These are phyloP conservation scores for Fraxinus cuspidata DNA, from an alignment of 257 asterid genomes.

Conservation along the genomic window DNA sequence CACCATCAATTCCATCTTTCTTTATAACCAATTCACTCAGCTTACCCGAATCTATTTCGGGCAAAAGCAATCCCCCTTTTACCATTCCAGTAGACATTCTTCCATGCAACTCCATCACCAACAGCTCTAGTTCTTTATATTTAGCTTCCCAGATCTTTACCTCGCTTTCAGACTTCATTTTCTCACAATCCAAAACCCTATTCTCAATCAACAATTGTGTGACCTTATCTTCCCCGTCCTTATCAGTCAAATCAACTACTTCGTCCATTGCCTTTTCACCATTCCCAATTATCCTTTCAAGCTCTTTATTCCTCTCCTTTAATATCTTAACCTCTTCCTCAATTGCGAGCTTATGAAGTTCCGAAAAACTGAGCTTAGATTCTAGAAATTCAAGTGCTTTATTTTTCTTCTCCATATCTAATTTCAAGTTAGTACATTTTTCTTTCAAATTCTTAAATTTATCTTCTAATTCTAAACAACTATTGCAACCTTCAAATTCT, in stretches of 20 bases:
- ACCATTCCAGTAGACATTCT: constrained; percentile 14
- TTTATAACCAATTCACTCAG: neutral
- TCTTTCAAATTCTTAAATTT: constrained; percentile 27
- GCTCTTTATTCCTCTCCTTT: constrained; percentile 40
- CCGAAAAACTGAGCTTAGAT: constrained; percentile 23
- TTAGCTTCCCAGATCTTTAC: constrained; percentile 46
- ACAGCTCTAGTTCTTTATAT: constrained; percentile 47
- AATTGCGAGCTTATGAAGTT: constrained; percentile 19
- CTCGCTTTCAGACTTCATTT: constrained; percentile 46
- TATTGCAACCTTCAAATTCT: constrained; percentile 23
- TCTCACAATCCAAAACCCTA: constrained; percentile 54
- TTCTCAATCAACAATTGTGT: constrained; percentile 50
- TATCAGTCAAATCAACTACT: constrained; percentile 19
- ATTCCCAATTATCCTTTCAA: constrained; percentile 32
- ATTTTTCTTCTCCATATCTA: constrained; percentile 31
- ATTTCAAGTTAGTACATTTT: constrained; percentile 27
- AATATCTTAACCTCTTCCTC: constrained; percentile 35
- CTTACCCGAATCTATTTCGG: neutral
- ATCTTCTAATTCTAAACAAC: constrained; percentile 40
- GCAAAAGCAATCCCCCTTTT: constrained; percentile 7
- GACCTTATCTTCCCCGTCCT: constrained; percentile 31
- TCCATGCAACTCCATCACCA: constrained; percentile 42
- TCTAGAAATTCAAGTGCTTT: constrained; percentile 27
- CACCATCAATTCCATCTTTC: constrained; percentile 7
- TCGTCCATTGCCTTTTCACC: neutral